These are phyloP conservation scores for Calvatia gigantea DNA, from an alignment of 768 basidiomycete species.

Conservation along the genomic window DNA sequence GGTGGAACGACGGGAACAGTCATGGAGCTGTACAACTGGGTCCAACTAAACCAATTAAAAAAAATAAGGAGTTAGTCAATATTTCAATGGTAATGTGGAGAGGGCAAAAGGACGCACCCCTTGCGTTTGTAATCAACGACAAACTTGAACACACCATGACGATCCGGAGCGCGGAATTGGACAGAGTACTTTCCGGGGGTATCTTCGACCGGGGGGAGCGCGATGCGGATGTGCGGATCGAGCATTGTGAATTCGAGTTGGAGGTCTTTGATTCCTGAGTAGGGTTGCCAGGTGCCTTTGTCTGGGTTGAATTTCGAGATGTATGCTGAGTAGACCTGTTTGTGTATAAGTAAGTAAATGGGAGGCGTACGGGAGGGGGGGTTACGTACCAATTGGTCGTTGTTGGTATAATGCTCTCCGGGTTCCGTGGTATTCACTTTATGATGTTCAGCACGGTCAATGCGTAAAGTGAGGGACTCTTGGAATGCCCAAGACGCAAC, in stretches of 20 bases:
- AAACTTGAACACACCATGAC: slow-evolving; percentile 99
- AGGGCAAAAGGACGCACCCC: slow-evolving; percentile 50
- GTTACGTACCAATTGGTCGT: slow-evolving; percentile 71
- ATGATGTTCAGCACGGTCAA: slow-evolving; percentile 74
- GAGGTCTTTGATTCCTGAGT: slow-evolving; percentile 69
- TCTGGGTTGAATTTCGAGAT: slow-evolving; percentile 66
- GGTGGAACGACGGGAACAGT: slow-evolving; percentile 90
- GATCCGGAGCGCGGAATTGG: slow-evolving; percentile 88
- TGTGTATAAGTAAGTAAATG: neutral
- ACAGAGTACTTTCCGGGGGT: slow-evolving; percentile 68
- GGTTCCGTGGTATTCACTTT: slow-evolving; percentile 58
- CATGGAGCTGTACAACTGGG: slow-evolving; percentile 68
- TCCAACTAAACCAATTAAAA: slow-evolving; percentile 54
- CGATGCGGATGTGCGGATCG: slow-evolving; percentile 90
- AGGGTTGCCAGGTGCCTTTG: slow-evolving; percentile 64
- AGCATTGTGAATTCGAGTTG: slow-evolving; percentile 99
- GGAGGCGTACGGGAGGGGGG: neutral
- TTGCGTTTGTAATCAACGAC: slow-evolving; percentile 86
- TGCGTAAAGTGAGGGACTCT: slow-evolving; percentile 74
- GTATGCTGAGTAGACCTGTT: slow-evolving; percentile 70
- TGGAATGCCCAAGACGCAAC: slow-evolving; percentile 90
- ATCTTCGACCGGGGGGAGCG: slow-evolving; percentile 56
- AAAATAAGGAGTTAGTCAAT: slow-evolving; percentile 1
- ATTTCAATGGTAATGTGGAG: slow-evolving; percentile 2
- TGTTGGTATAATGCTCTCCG: slow-evolving; percentile 77